Percentiles rank a stretch among this genome's conserved stretches.
phyloP scores from a whole-genome alignment of 352 stramenopile species.

The Phytopythium cucurbitacearum region DNA sequence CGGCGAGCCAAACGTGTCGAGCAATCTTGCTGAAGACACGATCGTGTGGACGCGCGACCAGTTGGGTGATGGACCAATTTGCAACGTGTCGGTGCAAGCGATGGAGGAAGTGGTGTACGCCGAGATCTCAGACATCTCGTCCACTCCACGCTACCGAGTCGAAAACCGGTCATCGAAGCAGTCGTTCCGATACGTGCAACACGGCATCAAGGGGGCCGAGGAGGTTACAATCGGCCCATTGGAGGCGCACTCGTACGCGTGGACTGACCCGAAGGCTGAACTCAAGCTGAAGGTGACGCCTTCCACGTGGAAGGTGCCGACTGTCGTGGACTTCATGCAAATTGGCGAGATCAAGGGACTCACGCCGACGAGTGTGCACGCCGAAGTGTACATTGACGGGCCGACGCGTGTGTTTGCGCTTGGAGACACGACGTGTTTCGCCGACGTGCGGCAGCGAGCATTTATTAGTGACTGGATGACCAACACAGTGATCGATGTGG shows the following conservation, averaged over 20 bases:
- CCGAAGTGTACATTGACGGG: constrained; percentile 85
- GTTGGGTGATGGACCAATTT: constrained; percentile 70
- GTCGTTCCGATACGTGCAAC: constrained; percentile 74
- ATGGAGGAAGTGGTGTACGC: constrained; percentile 67
- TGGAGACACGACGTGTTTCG: constrained; percentile 64
- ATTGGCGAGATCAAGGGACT: constrained; percentile 59
- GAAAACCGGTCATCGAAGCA: constrained; percentile 79
- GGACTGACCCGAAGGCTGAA: constrained; percentile 64
- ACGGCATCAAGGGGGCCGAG: constrained; percentile 48
- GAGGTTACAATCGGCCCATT: constrained; percentile 65
- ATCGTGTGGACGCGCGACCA: constrained; percentile 67
- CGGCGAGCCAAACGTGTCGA: constrained; percentile 35
- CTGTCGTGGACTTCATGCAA: constrained; percentile 67
- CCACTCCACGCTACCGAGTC: constrained; percentile 70
- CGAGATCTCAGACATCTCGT: constrained; percentile 64
- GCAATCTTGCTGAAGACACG: constrained; percentile 38
- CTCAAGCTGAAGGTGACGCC: constrained; percentile 58
- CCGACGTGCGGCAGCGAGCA: constrained; percentile 45
- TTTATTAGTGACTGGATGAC: constrained; percentile 71
- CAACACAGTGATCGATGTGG: constrained; percentile 69
- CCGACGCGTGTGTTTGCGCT: constrained; percentile 76
- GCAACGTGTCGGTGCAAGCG: constrained; percentile 57
- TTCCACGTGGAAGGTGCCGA: constrained; percentile 62
- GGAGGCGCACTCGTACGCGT: constrained; percentile 77
- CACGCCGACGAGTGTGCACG: constrained; percentile 50